These are phyloP conservation scores for Crotalaria pallida DNA, from an alignment of 306 rosid species.

Conservation along the genomic window DNA sequence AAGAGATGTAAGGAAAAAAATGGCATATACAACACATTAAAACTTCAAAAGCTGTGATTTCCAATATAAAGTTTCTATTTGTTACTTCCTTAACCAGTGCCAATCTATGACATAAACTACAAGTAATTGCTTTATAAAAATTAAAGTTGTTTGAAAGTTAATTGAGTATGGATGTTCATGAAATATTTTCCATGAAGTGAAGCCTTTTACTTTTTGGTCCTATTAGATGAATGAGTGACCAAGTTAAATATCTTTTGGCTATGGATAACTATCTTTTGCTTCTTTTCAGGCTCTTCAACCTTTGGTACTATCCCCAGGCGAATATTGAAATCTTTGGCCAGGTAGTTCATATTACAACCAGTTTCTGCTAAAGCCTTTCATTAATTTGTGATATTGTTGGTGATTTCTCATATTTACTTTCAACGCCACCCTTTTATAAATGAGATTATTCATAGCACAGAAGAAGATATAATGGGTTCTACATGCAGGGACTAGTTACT, in stretches of 20 bases:
- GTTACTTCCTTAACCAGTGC: too few relatives aligned
- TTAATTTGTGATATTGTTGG: conserved; percentile 1
- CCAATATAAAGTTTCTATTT: too few relatives aligned
- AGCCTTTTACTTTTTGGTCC: too few relatives aligned
- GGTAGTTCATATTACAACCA: conserved; percentile 18
- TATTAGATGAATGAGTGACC: neutral
- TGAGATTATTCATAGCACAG: neutral
- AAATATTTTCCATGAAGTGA: too few relatives aligned
- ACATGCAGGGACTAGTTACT: conserved; percentile 38
- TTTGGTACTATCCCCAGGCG: conserved; percentile 42
- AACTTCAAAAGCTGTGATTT: too few relatives aligned
- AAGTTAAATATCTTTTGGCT: neutral
- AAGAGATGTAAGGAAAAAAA: too few relatives aligned
- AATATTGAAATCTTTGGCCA: conserved; percentile 40
- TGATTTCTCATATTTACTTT: neutral
- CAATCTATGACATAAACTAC: too few relatives aligned
- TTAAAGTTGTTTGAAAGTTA: too few relatives aligned
- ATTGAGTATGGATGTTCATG: too few relatives aligned
- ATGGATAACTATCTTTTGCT: neutral
- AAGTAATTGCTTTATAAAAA: too few relatives aligned
- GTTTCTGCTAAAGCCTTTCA: neutral
- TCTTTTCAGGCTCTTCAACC: conserved; percentile 35
- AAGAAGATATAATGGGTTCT: neutral
- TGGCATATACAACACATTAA: too few relatives aligned
- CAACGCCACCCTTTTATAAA: neutral